A percentile compares a stretch with the other conserved stretches of the same genome.
phyloP scores from a whole-genome alignment of 768 basidiomycete genomes.

The Boletus tomentosulus region DNA sequence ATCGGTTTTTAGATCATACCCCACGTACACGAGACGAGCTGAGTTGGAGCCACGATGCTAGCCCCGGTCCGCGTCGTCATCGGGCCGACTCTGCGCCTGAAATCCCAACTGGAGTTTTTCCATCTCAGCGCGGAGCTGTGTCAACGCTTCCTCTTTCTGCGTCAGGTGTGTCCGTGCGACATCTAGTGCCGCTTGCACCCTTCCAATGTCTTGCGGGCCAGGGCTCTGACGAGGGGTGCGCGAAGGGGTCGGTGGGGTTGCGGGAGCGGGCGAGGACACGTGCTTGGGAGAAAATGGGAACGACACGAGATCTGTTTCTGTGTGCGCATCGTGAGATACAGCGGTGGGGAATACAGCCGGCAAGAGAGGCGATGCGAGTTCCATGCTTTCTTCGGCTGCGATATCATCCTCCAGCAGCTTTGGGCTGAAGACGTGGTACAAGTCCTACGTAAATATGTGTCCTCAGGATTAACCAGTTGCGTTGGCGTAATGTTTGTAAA shows the following conservation, averaged over 20 bases:
- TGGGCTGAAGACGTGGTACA: constrained; percentile 3
- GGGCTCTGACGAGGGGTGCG: constrained; percentile 3
- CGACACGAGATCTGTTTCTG: constrained; percentile 14
- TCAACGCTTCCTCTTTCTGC: constrained; percentile 22
- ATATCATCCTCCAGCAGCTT: constrained; percentile 31
- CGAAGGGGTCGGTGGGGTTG: background rate
- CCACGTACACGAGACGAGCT: too few species aligned
- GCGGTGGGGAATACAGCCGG: constrained; percentile 26
- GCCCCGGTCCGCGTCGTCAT: background rate
- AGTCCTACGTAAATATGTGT: constrained; percentile 1
- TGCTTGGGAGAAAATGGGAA: constrained; percentile 19
- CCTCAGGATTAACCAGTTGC: background rate
- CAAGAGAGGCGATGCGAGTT: constrained; percentile 47
- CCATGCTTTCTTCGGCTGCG: constrained; percentile 46
- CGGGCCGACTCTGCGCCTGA: background rate
- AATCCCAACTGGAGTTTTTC: constrained; percentile 14
- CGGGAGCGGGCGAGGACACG: constrained; percentile 14
- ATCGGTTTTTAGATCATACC: background rate
- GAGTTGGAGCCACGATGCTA: background rate
- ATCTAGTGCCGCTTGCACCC: constrained; percentile 18
- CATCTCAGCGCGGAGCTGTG: constrained; percentile 21
- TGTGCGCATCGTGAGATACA: background rate
- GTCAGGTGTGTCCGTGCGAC: constrained; percentile 18
- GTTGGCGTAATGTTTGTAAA: background rate
- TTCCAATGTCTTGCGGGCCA: constrained; percentile 15